A percentile compares a stretch with the other conserved stretches of the same genome.
phyloP scores from a whole-genome alignment of 2,329 filamentous ascomycete species.

The Talaromyces amestolkiae region DNA sequence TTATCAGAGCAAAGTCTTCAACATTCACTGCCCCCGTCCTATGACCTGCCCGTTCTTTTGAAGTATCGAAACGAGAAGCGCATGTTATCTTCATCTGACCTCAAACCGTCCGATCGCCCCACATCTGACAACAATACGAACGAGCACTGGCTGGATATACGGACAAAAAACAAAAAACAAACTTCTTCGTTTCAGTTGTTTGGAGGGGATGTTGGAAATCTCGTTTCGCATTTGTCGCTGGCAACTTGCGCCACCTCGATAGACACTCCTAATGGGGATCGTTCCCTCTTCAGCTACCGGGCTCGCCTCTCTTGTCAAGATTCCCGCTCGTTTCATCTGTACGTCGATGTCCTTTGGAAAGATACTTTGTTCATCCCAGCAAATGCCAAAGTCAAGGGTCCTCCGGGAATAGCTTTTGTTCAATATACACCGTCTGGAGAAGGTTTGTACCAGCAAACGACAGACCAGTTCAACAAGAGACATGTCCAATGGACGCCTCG shows the following conservation, averaged over 20 bases:
- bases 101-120: not conserved
- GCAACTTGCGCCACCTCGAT: conserved; percentile 25
- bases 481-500: conserved; percentile 32
- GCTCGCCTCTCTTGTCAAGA: conserved; percentile 27
- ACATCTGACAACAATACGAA: not conserved
- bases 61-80: conserved; percentile 15
- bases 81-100: not conserved
- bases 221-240: conserved; percentile 28
- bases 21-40: not conserved
- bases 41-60: conserved; percentile 14
- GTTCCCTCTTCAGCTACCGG: conserved; percentile 33
- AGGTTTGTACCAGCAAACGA: conserved; percentile 19
- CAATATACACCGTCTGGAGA: conserved; percentile 30
- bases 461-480: not conserved
- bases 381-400: conserved; percentile 19
- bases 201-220: conserved; percentile 20
- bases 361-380: conserved; percentile 32
- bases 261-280: conserved; percentile 27
- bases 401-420: conserved; percentile 26
- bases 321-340: conserved; percentile 27
- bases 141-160: conserved; percentile 26
- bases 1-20: not conserved
- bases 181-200: conserved; percentile 24
- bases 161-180: conserved; percentile 20
- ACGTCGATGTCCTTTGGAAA: conserved; percentile 36